Conservation (phyloP, 1,139 yeast species). For the Yamadazyma sp. region DNA sequence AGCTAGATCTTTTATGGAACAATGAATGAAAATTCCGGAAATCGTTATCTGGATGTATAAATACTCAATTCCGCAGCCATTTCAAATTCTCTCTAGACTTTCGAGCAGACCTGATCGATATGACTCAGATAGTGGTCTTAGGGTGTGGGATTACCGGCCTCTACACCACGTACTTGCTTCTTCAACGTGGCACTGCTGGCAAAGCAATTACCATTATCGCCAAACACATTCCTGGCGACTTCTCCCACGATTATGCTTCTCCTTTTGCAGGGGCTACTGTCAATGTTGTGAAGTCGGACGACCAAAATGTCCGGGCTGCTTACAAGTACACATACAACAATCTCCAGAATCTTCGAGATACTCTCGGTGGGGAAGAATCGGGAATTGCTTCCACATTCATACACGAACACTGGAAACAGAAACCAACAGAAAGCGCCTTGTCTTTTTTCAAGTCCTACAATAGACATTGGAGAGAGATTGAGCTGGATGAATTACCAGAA, state of each 20-base stretch:
- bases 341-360: constrained; percentile 11
- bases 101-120: no score
- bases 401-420: constrained; percentile 13
- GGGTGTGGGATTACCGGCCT: constrained; percentile 25
- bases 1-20: constrained; percentile 3
- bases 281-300: constrained; percentile 4
- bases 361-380: constrained; percentile 15
- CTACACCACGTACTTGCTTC: constrained; percentile 22
- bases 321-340: constrained; percentile 18
- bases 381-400: constrained; percentile 6
- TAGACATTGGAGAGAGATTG: neutral
- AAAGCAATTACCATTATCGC: constrained; percentile 19
- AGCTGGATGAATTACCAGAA: constrained; percentile 2
- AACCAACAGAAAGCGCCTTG: constrained; percentile 6
- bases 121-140: constrained; percentile 1
- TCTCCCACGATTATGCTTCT: constrained; percentile 21
- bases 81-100: neutral
- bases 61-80: neutral
- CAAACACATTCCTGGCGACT: constrained; percentile 23
- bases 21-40: neutral
- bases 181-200: constrained; percentile 17
- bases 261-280: constrained; percentile 26
- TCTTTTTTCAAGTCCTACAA: constrained; percentile 6
- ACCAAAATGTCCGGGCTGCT: constrained; percentile 3
- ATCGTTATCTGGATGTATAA: neutral